These are phyloP conservation scores for Erysiphe neolycopersici DNA, from an alignment of 2,329 filamentous ascomycete species.

Conservation along the genomic window DNA sequence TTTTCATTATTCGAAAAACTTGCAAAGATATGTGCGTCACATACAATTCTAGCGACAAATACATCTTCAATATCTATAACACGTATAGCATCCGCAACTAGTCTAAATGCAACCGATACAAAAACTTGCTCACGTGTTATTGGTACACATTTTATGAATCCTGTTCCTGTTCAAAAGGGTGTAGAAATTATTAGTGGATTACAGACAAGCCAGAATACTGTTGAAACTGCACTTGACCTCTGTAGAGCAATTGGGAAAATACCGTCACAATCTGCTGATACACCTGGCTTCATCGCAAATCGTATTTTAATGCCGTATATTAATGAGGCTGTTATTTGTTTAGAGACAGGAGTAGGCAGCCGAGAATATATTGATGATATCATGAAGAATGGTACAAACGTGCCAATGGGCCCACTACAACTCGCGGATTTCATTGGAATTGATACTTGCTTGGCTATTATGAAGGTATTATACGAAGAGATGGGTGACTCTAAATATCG, in stretches of 20 bases:
- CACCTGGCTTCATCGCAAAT: slow-evolving; percentile 86
- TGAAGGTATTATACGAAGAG: slow-evolving; percentile 79
- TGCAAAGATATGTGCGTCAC: slow-evolving; percentile 52
- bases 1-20: slow-evolving; percentile 64
- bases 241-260: slow-evolving; percentile 87
- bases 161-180: slow-evolving; percentile 84
- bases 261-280: slow-evolving; percentile 62
- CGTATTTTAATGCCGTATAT: slow-evolving; percentile 98
- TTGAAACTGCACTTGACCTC: slow-evolving; percentile 61
- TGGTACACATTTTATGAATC: slow-evolving; percentile 98
- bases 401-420: slow-evolving; percentile 88
- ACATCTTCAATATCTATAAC: slow-evolving; percentile 98
- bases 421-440: slow-evolving; percentile 93
- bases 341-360: slow-evolving; percentile 74
- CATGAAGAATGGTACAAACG: slow-evolving; percentile 98
- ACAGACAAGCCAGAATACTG: slow-evolving; percentile 61
- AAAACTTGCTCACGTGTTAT: slow-evolving; percentile 68
- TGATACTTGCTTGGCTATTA: slow-evolving; percentile 88
- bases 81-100: slow-evolving; percentile 71
- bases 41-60: slow-evolving; percentile 86
- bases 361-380: slow-evolving; percentile 88
- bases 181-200: slow-evolving; percentile 92
- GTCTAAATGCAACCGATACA: slow-evolving; percentile 49
- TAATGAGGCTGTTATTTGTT: slow-evolving; percentile 88
- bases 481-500: slow-evolving; percentile 92